Conservation (phyloP, 108 stramenopile species). For the Nitzschia palea region DNA sequence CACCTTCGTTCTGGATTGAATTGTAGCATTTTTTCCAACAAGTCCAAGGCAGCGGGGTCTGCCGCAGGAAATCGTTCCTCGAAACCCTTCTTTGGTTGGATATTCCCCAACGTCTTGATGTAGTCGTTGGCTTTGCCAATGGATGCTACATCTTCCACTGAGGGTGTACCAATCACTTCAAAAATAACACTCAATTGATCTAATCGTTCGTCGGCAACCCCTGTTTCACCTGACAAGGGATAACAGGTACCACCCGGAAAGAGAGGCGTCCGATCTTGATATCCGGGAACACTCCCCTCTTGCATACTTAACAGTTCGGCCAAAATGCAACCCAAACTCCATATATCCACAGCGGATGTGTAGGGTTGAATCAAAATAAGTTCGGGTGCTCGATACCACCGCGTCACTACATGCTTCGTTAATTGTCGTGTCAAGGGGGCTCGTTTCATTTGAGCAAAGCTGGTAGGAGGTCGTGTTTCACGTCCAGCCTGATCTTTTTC, state of each 20-base stretch:
- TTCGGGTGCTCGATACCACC: conserved; percentile 99
- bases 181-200: conserved; percentile 99
- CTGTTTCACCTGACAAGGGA: conserved; percentile 86
- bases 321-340: conserved; percentile 93
- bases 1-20: conserved; percentile 91
- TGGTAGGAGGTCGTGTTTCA: conserved; percentile 12
- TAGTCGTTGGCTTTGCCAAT: conserved; percentile 82
- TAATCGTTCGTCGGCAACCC: conserved; percentile 53
- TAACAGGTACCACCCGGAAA: conserved; percentile 97
- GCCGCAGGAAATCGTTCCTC: conserved; percentile 76
- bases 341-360: conserved; percentile 95
- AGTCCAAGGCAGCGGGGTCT: conserved; percentile 79
- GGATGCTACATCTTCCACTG: conserved; percentile 75
- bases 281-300: conserved; percentile 87
- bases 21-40: conserved; percentile 90
- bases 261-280: conserved; percentile 90
- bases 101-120: conserved; percentile 61
- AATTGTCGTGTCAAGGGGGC: conserved; percentile 82
- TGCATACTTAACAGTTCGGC: conserved; percentile 92
- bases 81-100: conserved; percentile 52
- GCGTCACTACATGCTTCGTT: conserved; percentile 98
- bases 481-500: conserved; percentile 11
- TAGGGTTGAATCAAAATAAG: conserved; percentile 95
- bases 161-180: conserved; percentile 91
- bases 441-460: conserved; percentile 13